These are phyloP conservation scores for Turnera subulata DNA, from an alignment of 345 rosid species.

Conservation along the genomic window DNA sequence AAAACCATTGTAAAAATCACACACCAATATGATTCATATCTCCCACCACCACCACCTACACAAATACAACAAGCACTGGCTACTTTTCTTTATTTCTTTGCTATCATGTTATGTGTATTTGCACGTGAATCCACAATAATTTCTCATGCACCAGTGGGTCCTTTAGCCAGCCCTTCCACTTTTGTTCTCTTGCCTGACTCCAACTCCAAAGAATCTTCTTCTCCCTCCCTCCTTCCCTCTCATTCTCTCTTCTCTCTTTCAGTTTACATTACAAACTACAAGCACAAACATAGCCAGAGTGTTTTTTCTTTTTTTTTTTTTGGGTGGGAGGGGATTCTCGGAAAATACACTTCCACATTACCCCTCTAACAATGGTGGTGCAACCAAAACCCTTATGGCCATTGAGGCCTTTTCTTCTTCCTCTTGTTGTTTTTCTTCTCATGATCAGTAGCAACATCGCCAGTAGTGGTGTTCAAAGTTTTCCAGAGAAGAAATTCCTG, in stretches of 20 bases:
- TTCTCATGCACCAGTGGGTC: constrained; percentile 52
- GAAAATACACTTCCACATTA: no score
- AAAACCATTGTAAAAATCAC: constrained; percentile 9
- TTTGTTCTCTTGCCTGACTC: constrained; percentile 54
- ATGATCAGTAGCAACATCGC: no score
- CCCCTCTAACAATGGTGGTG: constrained; percentile 21
- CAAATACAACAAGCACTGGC: background rate
- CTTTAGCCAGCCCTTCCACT: constrained; percentile 43
- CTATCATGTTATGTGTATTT: constrained; percentile 3
- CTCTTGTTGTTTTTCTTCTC: constrained; percentile 14
- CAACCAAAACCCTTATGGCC: background rate
- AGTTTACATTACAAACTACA: background rate
- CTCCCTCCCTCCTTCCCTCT: background rate
- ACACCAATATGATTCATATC: background rate
- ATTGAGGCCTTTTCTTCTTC: background rate
- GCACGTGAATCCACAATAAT: constrained; percentile 75
- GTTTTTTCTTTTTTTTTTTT: constrained; percentile 7
- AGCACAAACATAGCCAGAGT: background rate
- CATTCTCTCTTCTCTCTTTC: background rate
- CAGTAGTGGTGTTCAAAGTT: constrained; percentile 20
- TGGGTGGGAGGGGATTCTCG: no score
- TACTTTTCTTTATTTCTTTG: background rate
- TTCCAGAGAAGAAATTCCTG: constrained; percentile 30
- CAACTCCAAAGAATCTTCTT: constrained; percentile 37
- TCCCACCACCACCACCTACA: no score